Base-by-base conservation (phyloP, 805 yeast species). In the Barnettozyma californica region DNA sequence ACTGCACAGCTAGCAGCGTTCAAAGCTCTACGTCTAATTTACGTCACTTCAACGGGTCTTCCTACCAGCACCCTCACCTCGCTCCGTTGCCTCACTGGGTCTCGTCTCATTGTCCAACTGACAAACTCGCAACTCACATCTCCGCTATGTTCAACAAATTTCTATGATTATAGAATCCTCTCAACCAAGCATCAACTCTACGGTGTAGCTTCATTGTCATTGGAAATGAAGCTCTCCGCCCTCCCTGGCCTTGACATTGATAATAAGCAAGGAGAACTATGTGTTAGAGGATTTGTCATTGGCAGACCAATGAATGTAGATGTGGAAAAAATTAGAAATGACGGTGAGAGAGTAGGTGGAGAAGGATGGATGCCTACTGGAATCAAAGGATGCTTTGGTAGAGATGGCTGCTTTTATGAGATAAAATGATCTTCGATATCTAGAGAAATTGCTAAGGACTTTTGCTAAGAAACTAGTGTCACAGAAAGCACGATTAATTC, bases 371-470 rank as follows among this genome's bases (percentile, higher is more conserved):
- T 70, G 70, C 75, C 75, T 64, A 68, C 76, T 4, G 76, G 75
- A 6, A 67, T 81, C 0, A 58, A 54, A 33, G 90, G 88, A 0
- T 69, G 70, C 34, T 83, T 83, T 74, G 91, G 89, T 13, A 68
- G 64, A 26, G 92, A 85, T 63, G 91, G 91, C 2, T 84, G 91
- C 59, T 73, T 85, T 50, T 85, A 84, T 60, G 73, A 55, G 67
- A 60, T 40, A 23, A 40, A 40, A 40, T 40, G 33, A 40, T 18
- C n/a, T 14, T 18, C 11, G 23, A 8, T 20, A 11, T 20, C 14
- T 29, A 29, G 11, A 29, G 33, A 35, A 21, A 35, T 18, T 8
- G 20, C 19, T 18, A 29, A 16, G 4, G 2, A 14, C 33, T 29
- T 29, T 29, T 29, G n/a, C n/a, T n/a, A n/a, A n/a, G n/a, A n/a